These are phyloP conservation scores for Oehlia diaphana DNA, from an alignment of 192 early-diverging fungal species.

Conservation along the genomic window DNA sequence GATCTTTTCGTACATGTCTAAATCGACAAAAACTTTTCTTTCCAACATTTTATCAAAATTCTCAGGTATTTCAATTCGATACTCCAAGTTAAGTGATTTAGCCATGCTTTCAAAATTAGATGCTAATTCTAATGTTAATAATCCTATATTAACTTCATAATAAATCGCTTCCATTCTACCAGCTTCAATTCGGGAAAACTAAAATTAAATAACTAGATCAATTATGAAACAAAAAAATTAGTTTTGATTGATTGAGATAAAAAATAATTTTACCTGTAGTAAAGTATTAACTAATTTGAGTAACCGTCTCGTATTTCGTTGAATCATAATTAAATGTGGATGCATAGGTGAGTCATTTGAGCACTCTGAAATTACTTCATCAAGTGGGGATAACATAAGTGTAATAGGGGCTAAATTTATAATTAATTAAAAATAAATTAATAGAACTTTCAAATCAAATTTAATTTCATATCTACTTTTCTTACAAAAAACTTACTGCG, in stretches of 20 bases:
- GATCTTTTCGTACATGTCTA: conserved; percentile 64
- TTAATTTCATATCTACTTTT: background rate
- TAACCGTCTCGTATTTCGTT: conserved; percentile 51
- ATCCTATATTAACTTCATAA: conserved; percentile 43
- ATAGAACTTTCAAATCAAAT: background rate
- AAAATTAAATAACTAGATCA: conserved; percentile 16
- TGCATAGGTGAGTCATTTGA: conserved; percentile 29
- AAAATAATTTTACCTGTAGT: conserved; percentile 30
- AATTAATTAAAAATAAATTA: background rate
- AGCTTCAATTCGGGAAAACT: conserved; percentile 56
- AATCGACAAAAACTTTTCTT: conserved; percentile 47
- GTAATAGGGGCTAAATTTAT: conserved; percentile 47
- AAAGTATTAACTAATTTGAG: conserved; percentile 58
- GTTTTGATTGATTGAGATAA: background rate
- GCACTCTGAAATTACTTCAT: conserved; percentile 45
- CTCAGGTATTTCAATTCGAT: conserved; percentile 35
- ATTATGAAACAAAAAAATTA: background rate
- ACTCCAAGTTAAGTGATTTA: conserved; percentile 46
- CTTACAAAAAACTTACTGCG: conserved; percentile 37
- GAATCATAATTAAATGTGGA: conserved; percentile 41
- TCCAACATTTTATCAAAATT: background rate
- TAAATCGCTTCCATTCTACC: conserved; percentile 54
- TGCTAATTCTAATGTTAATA: conserved; percentile 49
- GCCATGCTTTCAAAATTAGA: conserved; percentile 57
- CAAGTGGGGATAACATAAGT: conserved; percentile 53